Conservation (phyloP, 1,139 yeast genomes). For the Saccharomyces hybrid region DNA sequence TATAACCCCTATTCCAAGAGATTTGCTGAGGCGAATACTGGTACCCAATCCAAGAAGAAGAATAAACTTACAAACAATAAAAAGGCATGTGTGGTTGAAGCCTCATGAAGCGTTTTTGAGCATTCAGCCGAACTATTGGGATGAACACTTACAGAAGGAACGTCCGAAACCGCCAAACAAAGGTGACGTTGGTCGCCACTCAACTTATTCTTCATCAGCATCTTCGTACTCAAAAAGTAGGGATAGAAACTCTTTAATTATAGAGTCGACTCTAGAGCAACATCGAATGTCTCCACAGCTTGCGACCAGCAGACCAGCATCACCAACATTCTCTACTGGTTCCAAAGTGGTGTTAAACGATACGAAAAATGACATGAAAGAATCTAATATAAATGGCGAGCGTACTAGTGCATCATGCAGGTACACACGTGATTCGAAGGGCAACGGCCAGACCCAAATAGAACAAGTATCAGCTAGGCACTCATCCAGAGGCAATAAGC, state of each 20-base stretch:
- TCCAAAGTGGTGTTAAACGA: constrained; percentile 16
- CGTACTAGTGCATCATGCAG: neutral
- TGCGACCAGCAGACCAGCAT: neutral
- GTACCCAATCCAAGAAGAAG: constrained; percentile 69
- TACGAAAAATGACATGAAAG: neutral
- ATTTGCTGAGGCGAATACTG: constrained; percentile 72
- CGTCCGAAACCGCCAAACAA: neutral
- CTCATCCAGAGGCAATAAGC: neutral
- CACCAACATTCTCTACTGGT: constrained; percentile 10
- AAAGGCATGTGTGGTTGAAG: constrained; percentile 81
- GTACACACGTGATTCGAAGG: neutral
- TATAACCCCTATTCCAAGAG: constrained; percentile 86
- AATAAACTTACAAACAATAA: constrained; percentile 57
- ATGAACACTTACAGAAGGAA: constrained; percentile 36
- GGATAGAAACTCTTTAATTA: constrained; percentile 24
- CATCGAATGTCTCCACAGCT: neutral
- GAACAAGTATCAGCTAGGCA: neutral
- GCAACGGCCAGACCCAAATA: neutral
- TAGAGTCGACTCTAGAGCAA: constrained; percentile 5
- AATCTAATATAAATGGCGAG: neutral
- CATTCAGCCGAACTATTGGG: constrained; percentile 89
- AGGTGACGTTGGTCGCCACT: neutral
- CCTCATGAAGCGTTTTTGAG: constrained; percentile 76
- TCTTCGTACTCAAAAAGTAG: neutral
- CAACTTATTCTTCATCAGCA: constrained; percentile 15